Evolutionary conservation across 495 filamentous ascomycete species (phyloP).

Genomic region (Penicillium daleae): DNA sequence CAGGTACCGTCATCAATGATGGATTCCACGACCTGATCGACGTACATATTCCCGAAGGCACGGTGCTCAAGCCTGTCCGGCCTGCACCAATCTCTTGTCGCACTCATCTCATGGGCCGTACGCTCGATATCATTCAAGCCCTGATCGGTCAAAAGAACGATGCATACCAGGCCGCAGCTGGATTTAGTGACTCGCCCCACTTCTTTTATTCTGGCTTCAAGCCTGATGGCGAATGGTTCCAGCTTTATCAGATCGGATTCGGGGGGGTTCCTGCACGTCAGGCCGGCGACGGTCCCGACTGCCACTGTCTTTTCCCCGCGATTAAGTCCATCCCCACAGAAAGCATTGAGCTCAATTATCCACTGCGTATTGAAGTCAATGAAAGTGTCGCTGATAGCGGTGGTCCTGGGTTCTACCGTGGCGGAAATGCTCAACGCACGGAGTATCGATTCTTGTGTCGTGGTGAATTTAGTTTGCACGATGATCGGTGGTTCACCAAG

Average conservation of each 20-base stretch:
- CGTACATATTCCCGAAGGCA: conserved; percentile 48
- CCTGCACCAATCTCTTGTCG: conserved; percentile 54
- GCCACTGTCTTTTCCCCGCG: conserved; percentile 55
- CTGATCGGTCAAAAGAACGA: conserved; percentile 52
- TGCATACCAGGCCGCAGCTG: conserved; percentile 51
- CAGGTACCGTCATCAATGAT: conserved; percentile 50
- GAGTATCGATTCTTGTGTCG: conserved; percentile 50
- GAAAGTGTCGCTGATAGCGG: conserved; percentile 54
- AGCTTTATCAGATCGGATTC: conserved; percentile 57
- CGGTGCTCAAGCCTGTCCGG: conserved; percentile 50
- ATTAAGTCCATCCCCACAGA: conserved; percentile 57
- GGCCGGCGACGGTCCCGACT: conserved; percentile 54
- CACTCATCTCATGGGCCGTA: conserved; percentile 50
- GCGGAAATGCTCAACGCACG: conserved; percentile 54
- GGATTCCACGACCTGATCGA: conserved; percentile 56
- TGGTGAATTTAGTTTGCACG: conserved; percentile 53
- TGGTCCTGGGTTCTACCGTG: conserved; percentile 50
- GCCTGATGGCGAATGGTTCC: conserved; percentile 53
- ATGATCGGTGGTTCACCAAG: conserved; percentile 57
- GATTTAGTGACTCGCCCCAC: conserved; percentile 55
- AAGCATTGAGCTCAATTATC: conserved; percentile 54
- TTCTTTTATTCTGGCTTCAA: conserved; percentile 57
- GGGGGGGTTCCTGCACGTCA: conserved; percentile 53
- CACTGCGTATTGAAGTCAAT: conserved; percentile 53
- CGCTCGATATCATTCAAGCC: conserved; percentile 54